Percentiles rank a stretch among this genome's conserved stretches.
phyloP scores from a whole-genome alignment of 768 basidiomycete species.

The Scleroderma bovista region DNA sequence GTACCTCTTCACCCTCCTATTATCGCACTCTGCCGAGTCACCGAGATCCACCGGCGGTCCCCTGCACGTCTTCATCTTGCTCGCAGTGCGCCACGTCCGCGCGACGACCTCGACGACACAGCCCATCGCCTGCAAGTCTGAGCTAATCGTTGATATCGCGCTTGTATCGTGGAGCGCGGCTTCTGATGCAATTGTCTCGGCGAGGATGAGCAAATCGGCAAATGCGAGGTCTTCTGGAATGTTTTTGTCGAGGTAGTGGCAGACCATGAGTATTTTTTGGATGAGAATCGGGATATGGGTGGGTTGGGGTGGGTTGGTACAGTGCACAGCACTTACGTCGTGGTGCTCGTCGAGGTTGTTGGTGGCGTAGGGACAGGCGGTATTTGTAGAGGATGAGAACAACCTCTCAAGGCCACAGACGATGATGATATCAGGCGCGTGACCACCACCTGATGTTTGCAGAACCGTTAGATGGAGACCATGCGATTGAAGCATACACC shows the following conservation, averaged over 20 bases:
- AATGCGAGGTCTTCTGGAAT: slow-evolving; percentile 93
- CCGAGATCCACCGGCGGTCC: too few relatives aligned
- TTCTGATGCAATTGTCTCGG: slow-evolving; percentile 95
- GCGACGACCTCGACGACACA: slow-evolving; percentile 91
- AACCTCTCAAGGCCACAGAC: too few relatives aligned
- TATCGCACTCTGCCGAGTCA: too few relatives aligned
- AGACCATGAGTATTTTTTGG: slow-evolving; percentile 98
- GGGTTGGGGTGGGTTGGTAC: slow-evolving; percentile 42
- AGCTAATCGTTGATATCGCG: slow-evolving; percentile 95
- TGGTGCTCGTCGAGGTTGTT: too few relatives aligned
- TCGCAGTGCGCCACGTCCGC: slow-evolving; percentile 94
- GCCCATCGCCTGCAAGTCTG: slow-evolving; percentile 98
- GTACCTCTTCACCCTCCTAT: too few relatives aligned
- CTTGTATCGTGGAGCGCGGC: slow-evolving; percentile 91
- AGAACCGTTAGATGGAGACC: background rate
- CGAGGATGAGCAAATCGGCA: slow-evolving; percentile 94
- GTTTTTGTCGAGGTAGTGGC: slow-evolving; percentile 90
- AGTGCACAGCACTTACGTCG: too few relatives aligned
- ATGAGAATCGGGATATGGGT: slow-evolving; percentile 1
- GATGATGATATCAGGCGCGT: too few relatives aligned
- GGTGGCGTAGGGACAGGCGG: too few relatives aligned
- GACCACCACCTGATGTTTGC: slow-evolving; percentile 44
- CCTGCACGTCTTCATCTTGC: too few relatives aligned
- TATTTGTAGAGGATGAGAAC: too few relatives aligned
- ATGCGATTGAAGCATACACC: background rate